phyloP scores from a whole-genome alignment of 2,329 filamentous ascomycete genomes.

The Aspergillus hiratsukae region DNA sequence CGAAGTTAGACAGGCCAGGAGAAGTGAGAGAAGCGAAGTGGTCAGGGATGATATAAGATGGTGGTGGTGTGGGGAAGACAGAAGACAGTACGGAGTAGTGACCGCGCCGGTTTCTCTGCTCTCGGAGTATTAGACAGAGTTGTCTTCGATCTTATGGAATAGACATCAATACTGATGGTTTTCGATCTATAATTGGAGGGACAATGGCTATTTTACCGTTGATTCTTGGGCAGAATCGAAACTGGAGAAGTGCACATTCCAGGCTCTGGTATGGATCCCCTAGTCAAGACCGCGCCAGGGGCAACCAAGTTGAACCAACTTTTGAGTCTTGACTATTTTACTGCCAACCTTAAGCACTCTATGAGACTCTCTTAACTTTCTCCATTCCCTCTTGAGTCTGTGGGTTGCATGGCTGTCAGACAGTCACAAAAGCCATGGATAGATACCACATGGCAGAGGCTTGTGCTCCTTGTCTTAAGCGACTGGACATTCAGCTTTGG shows the following conservation, averaged over 20 bases:
- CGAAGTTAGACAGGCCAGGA: not conserved
- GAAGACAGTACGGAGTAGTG: not conserved
- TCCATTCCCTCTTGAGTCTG: too few relatives aligned
- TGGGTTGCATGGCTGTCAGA: not conserved
- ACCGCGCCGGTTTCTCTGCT: not conserved
- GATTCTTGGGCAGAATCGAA: not conserved
- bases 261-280: not conserved
- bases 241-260: not conserved
- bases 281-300: not conserved
- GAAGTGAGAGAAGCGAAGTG: not conserved
- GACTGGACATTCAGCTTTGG: not conserved
- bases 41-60: not conserved
- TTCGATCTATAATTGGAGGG: not conserved
- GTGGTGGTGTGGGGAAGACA: not conserved
- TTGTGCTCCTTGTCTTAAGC: not conserved
- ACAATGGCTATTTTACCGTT: not conserved
- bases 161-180: not conserved
- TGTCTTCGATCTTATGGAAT: not conserved
- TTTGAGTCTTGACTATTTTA: not conserved
- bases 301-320: not conserved
- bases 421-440: not conserved
- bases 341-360: not conserved
- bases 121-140: not conserved
- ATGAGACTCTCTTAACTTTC: not conserved
- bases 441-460: too few relatives aligned